A percentile compares a stretch with the other conserved stretches of the same genome.
Conservation (phyloP, 257 asterid species). For the Forsythia viridissima region DNA sequence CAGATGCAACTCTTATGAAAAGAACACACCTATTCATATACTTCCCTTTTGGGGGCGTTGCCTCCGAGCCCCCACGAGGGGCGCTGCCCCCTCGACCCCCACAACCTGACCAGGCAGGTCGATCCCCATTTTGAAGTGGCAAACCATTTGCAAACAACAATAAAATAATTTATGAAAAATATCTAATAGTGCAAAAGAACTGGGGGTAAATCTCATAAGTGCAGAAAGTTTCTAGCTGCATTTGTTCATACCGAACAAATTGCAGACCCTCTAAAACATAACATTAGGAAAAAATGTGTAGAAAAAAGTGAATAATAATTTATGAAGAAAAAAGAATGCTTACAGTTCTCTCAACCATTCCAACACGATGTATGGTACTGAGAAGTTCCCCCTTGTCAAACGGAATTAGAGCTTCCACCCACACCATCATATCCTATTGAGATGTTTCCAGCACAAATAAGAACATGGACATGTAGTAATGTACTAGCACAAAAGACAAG, state of each 20-base stretch:
- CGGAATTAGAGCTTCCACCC: slow-evolving; percentile 97
- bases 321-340: slow-evolving; percentile 26
- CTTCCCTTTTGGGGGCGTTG: no score
- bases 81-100: no score
- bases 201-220: neutral
- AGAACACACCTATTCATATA: no score
- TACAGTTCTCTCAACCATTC: slow-evolving; percentile 85
- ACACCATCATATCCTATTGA: slow-evolving; percentile 83
- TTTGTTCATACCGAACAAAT: neutral
- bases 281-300: neutral
- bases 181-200: neutral
- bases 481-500: neutral
- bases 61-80: no score
- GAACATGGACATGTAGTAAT: neutral
- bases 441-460: slow-evolving; percentile 13
- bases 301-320: neutral
- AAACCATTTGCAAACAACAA: no score
- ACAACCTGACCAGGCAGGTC: no score
- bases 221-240: slow-evolving; percentile 1
- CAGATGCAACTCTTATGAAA: no score
- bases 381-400: slow-evolving; percentile 93
- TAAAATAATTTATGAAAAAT: no score
- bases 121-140: no score
- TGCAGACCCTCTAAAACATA: neutral
- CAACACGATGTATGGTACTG: slow-evolving; percentile 86